Evolutionary conservation across 1,284 basidiomycete genomes (phyloP).

Genomic region (Irpex lacteus): DNA sequence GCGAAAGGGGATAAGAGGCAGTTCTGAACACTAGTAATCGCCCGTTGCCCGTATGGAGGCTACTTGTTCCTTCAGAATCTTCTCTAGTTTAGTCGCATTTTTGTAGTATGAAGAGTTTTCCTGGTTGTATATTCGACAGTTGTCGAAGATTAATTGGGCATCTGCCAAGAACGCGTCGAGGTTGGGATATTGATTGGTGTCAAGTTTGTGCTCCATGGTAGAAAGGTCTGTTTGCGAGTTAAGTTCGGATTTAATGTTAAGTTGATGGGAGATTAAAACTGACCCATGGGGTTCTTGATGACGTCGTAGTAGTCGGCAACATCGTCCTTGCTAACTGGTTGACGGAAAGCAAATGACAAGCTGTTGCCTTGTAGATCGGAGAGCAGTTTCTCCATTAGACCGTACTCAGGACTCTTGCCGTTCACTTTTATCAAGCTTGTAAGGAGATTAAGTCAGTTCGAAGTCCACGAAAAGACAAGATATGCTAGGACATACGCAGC

Average conservation of each 20-base stretch:
- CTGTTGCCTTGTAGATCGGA: slow-evolving; percentile 82
- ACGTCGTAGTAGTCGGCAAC: slow-evolving; percentile 92
- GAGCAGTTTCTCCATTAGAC: slow-evolving; percentile 81
- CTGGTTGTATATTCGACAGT: slow-evolving; percentile 90
- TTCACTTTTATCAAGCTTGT: slow-evolving; percentile 31
- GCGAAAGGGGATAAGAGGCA: too few relatives aligned
- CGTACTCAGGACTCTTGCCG: slow-evolving; percentile 55
- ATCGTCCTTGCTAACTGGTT: slow-evolving; percentile 81
- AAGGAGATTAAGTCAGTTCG: not conserved
- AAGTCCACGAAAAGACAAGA: slow-evolving; percentile 6
- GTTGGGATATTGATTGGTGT: slow-evolving; percentile 74
- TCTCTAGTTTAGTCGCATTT: slow-evolving; percentile 84
- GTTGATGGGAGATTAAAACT: slow-evolving; percentile 23
- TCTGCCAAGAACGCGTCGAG: slow-evolving; percentile 82
- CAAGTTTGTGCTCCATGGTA: slow-evolving; percentile 93
- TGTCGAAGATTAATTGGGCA: slow-evolving; percentile 85
- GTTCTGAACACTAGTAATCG: not conserved
- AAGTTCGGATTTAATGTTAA: slow-evolving; percentile 5
- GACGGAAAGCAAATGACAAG: slow-evolving; percentile 85
- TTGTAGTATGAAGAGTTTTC: slow-evolving; percentile 84
- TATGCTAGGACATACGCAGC: slow-evolving; percentile 51
- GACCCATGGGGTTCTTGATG: slow-evolving; percentile 93
- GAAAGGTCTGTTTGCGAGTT: slow-evolving; percentile 63
- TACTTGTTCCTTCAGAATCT: slow-evolving; percentile 54
- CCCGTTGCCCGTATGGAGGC: slow-evolving; percentile 18